Evolutionary conservation across 2,329 filamentous ascomycete species (phyloP).

Genomic region (Lasiodiplodia theobromae): DNA sequence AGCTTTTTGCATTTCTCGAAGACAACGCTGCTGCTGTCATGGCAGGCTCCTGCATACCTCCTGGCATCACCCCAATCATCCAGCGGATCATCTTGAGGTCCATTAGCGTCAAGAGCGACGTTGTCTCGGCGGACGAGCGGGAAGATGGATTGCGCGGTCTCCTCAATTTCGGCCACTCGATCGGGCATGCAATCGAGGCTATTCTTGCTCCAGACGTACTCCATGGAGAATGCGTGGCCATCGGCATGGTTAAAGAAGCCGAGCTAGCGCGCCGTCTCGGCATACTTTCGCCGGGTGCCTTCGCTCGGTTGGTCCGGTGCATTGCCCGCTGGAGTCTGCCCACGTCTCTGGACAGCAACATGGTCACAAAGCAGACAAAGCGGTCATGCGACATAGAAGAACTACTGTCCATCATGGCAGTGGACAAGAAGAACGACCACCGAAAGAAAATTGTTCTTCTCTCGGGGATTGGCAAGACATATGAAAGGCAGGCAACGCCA

Average conservation of each 20-base stretch:
- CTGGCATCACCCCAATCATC: slow-evolving; percentile 65
- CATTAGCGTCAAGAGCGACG: slow-evolving; percentile 87
- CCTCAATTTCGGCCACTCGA: slow-evolving; percentile 97
- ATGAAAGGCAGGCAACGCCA: slow-evolving; percentile 79
- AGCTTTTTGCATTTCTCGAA: slow-evolving; percentile 85
- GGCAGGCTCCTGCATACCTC: slow-evolving; percentile 65
- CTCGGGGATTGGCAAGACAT: slow-evolving; percentile 84
- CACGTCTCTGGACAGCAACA: slow-evolving; percentile 82
- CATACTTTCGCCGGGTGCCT: slow-evolving; percentile 79
- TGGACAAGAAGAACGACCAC: slow-evolving; percentile 97
- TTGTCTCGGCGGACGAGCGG: slow-evolving; percentile 92
- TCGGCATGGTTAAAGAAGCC: slow-evolving; percentile 98
- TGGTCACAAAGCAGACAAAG: slow-evolving; percentile 73
- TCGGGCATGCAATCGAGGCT: slow-evolving; percentile 95
- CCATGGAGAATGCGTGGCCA: slow-evolving; percentile 93
- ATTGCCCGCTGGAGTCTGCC: slow-evolving; percentile 87
- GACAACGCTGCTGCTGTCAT: slow-evolving; percentile 80
- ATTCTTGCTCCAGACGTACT: slow-evolving; percentile 94
- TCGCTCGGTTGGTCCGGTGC: too few relatives aligned
- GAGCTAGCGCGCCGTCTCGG: slow-evolving; percentile 91
- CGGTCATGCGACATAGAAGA: slow-evolving; percentile 77
- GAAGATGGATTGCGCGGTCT: slow-evolving; percentile 94
- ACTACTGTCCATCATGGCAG: slow-evolving; percentile 89
- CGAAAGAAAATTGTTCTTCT: slow-evolving; percentile 97
- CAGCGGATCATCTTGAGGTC: slow-evolving; percentile 80